Conservation (phyloP, 805 yeast species). For the Candida dajiaensis region DNA sequence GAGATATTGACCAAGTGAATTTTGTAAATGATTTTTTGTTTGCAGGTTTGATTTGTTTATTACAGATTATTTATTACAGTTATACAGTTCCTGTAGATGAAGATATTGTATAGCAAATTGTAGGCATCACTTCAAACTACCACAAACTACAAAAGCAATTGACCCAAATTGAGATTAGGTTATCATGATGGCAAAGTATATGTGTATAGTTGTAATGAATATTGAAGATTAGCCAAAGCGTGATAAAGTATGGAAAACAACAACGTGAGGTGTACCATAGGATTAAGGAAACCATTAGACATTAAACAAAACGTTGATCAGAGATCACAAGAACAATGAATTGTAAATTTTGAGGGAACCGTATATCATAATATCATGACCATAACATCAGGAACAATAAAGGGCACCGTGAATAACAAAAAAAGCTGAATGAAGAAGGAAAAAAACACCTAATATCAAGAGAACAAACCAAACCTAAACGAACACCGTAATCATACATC, state of each 20-base stretch:
- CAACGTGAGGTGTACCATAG: background rate
- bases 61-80: background rate
- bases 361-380: background rate
- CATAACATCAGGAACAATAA: background rate
- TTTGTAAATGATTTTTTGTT: background rate
- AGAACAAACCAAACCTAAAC: background rate
- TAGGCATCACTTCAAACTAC: too few relatives aligned
- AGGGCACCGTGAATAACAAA: background rate
- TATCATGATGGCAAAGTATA: too few relatives aligned
- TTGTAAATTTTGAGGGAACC: too few relatives aligned
- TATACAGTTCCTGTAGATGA: background rate
- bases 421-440: background rate
- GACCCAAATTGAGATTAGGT: too few relatives aligned
- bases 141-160: too few relatives aligned
- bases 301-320: background rate
- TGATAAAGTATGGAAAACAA: background rate
- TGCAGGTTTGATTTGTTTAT: background rate
- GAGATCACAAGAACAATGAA: background rate
- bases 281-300: background rate
- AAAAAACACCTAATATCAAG: background rate
- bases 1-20: slow-evolving; percentile 1
- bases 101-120: too few relatives aligned
- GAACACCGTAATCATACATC: background rate
- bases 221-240: background rate
- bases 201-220: too few relatives aligned